These are phyloP conservation scores for Priceomyces medius DNA, from an alignment of 805 yeast genomes.

Conservation along the genomic window DNA sequence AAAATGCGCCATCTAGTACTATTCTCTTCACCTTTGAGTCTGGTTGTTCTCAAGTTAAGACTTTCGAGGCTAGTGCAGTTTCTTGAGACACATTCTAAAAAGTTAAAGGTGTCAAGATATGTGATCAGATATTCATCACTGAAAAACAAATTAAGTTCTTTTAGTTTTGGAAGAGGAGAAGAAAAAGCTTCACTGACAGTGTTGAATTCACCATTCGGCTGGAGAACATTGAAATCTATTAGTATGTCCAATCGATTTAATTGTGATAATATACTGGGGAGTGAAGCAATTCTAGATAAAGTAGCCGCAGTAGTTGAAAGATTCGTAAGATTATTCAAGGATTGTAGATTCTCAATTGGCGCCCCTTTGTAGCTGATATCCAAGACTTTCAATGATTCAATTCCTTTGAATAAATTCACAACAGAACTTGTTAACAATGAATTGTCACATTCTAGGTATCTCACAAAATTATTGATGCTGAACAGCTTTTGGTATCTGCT, in stretches of 20 bases:
- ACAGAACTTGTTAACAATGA: slow-evolving; percentile 13
- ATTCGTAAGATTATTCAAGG: slow-evolving; percentile 8
- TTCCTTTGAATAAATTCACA: slow-evolving; percentile 17
- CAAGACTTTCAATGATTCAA: slow-evolving; percentile 20
- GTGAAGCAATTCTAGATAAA: slow-evolving; percentile 9
- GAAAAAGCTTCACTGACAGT: slow-evolving; percentile 1
- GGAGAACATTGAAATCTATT: slow-evolving; percentile 18
- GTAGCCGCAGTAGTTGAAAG: slow-evolving; percentile 19
- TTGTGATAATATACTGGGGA: slow-evolving; percentile 4
- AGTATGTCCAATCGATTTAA: slow-evolving; percentile 19
- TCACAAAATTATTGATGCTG: slow-evolving; percentile 18
- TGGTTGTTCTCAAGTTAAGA: slow-evolving; percentile 9
- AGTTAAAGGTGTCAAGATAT: slow-evolving; percentile 10
- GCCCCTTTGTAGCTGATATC: slow-evolving; percentile 10
- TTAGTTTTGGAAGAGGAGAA: neutral
- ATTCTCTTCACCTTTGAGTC: slow-evolving; percentile 5
- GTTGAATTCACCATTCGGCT: neutral
- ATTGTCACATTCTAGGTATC: slow-evolving; percentile 25
- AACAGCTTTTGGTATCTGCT: slow-evolving; percentile 17
- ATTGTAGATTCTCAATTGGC: slow-evolving; percentile 4
- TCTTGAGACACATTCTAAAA: slow-evolving; percentile 7
- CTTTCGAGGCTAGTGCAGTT: slow-evolving; percentile 6
- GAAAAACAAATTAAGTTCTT: slow-evolving; percentile 16
- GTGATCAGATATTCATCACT: slow-evolving; percentile 13
- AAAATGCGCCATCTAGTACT: slow-evolving; percentile 3